phyloP scores from a whole-genome alignment of 768 basidiomycete species.

The Russula sp. region DNA sequence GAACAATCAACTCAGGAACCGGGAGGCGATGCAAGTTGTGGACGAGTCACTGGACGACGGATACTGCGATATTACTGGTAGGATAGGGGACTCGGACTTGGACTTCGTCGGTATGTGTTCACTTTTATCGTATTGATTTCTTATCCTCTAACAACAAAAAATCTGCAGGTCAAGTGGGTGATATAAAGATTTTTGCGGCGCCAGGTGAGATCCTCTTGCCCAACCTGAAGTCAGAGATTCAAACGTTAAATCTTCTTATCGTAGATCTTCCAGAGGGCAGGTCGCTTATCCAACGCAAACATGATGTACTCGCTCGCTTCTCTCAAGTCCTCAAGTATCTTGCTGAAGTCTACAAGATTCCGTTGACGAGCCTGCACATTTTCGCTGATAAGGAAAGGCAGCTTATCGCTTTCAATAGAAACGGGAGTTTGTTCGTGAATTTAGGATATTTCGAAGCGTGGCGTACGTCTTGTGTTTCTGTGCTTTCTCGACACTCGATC shows the following conservation, averaged over 20 bases:
- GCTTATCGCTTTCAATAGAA: conserved; percentile 90
- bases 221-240: not conserved
- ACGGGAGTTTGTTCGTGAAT: conserved; percentile 86
- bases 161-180: conserved; percentile 13
- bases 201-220: conserved; percentile 19
- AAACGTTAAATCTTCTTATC: conserved; percentile 1
- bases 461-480: conserved; percentile 55
- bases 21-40: conserved; percentile 65
- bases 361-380: conserved; percentile 71
- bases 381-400: conserved; percentile 82
- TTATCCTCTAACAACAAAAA: not conserved
- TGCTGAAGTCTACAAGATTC: conserved; percentile 67
- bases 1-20: conserved; percentile 58
- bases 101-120: conserved; percentile 52
- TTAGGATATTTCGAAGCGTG: conserved; percentile 80
- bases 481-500: not conserved
- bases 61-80: conserved; percentile 76
- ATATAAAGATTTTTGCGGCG: conserved; percentile 4
- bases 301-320: conserved; percentile 68
- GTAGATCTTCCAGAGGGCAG: conserved; percentile 56
- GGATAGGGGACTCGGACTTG: conserved; percentile 49
- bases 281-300: conserved; percentile 51
- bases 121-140: not conserved
- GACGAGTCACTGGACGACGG: conserved; percentile 73
- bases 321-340: conserved; percentile 65